These are phyloP conservation scores for Phylloporus sp. DNA, from an alignment of 768 basidiomycete genomes.

Conservation along the genomic window DNA sequence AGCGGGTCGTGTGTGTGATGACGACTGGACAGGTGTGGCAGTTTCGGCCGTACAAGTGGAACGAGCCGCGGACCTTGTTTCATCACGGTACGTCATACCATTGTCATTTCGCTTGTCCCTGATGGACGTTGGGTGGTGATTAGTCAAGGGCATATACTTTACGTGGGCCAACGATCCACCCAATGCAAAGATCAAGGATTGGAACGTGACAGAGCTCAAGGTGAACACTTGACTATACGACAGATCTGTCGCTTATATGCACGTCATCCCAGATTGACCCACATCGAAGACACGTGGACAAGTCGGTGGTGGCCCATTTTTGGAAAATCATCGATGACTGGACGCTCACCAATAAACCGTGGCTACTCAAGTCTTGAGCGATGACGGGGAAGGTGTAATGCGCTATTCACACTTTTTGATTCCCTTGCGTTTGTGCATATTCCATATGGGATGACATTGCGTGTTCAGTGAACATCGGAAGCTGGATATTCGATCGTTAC, in stretches of 20 bases:
- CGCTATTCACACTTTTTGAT: neutral
- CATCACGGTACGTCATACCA: constrained; percentile 69
- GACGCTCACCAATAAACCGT: constrained; percentile 78
- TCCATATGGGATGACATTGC: neutral
- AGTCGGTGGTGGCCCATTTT: constrained; percentile 91
- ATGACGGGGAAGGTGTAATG: neutral
- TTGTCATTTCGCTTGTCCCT: neutral
- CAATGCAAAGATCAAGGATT: constrained; percentile 86
- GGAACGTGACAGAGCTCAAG: constrained; percentile 96
- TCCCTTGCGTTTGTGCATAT: neutral
- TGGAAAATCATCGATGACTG: constrained; percentile 91
- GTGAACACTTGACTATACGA: constrained; percentile 35
- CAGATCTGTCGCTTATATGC: neutral
- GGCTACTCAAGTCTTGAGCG: constrained; percentile 49
- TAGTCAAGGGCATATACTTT: constrained; percentile 94
- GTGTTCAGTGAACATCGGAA: neutral
- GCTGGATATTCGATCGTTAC: neutral
- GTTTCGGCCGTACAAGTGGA: constrained; percentile 96
- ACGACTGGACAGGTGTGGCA: constrained; percentile 99
- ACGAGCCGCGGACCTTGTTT: constrained; percentile 86
- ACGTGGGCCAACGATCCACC: constrained; percentile 92
- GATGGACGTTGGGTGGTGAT: neutral
- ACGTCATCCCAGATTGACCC: constrained; percentile 75
- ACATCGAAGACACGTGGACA: constrained; percentile 86
- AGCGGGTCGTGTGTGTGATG: constrained; percentile 95